phyloP scores from a whole-genome alignment of 345 rosid species.

The Gossypium arboreum region DNA sequence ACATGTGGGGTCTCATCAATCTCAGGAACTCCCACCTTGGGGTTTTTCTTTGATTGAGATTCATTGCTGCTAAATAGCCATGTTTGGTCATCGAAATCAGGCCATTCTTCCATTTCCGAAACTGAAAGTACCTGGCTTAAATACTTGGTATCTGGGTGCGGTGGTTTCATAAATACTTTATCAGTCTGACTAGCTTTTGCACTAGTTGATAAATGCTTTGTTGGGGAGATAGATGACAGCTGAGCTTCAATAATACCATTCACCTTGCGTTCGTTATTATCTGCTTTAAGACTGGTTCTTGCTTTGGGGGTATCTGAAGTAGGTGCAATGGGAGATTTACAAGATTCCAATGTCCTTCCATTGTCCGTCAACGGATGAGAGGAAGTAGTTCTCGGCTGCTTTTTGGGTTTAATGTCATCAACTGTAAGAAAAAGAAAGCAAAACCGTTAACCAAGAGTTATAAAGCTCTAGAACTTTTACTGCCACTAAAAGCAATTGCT shows the following conservation, averaged over 20 bases:
- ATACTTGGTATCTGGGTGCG: constrained; percentile 65
- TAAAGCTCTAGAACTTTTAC: constrained; percentile 3
- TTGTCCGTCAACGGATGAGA: constrained; percentile 36
- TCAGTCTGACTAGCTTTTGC: constrained; percentile 32
- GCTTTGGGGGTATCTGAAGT: constrained; percentile 28
- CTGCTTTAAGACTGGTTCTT: constrained; percentile 23
- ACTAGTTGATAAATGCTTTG: constrained; percentile 23
- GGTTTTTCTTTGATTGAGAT: constrained; percentile 33
- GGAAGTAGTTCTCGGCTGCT: constrained; percentile 36
- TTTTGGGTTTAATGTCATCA: constrained; percentile 36
- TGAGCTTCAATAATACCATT: constrained; percentile 42
- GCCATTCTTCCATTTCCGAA: constrained; percentile 51
- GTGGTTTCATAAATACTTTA: constrained; percentile 43
- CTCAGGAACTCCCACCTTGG: constrained; percentile 25
- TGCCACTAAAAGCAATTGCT: background rate
- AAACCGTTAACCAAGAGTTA: background rate
- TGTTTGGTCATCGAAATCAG: constrained; percentile 45
- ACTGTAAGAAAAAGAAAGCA: constrained; percentile 37
- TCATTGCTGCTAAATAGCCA: constrained; percentile 49
- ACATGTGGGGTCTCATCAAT: constrained; percentile 36
- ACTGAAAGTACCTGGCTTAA: constrained; percentile 48
- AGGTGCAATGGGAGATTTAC: constrained; percentile 26
- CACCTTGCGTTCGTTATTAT: constrained; percentile 34
- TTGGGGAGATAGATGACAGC: constrained; percentile 25
- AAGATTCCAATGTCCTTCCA: constrained; percentile 37